A percentile compares a stretch with the other conserved stretches of the same genome.
Evolutionary conservation across 2,329 filamentous ascomycete species (phyloP).

Genomic region (Cordyceps pruinosa): DNA sequence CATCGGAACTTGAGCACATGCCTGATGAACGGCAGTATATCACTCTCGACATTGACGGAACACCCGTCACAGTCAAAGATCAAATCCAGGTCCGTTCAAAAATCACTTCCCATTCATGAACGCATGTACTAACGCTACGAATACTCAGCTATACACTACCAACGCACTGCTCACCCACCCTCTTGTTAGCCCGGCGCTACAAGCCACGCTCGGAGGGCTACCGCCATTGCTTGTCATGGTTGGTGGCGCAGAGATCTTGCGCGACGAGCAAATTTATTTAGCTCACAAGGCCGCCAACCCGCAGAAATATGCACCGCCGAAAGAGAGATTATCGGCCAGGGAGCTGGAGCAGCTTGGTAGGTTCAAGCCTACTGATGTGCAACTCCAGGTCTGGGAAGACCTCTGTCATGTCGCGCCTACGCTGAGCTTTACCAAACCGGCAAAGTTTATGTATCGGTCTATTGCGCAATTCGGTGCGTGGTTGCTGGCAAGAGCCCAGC

Average conservation of each 20-base stretch:
- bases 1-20: not conserved
- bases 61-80: slow-evolving; percentile 69
- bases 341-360: slow-evolving; percentile 53
- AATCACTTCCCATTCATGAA: not conserved
- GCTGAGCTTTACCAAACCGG: slow-evolving; percentile 90
- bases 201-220: slow-evolving; percentile 82
- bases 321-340: slow-evolving; percentile 55
- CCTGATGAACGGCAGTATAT: slow-evolving; percentile 33
- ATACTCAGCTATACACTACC: slow-evolving; percentile 58
- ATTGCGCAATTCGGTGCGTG: slow-evolving; percentile 91
- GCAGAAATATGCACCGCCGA: slow-evolving; percentile 62
- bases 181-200: slow-evolving; percentile 80
- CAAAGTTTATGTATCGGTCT: slow-evolving; percentile 91
- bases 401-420: slow-evolving; percentile 89
- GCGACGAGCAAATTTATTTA: slow-evolving; percentile 91
- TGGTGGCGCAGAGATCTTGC: slow-evolving; percentile 80
- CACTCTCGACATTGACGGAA: slow-evolving; percentile 63
- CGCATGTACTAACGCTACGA: not conserved
- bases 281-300: slow-evolving; percentile 93
- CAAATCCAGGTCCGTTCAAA: slow-evolving; percentile 72
- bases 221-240: slow-evolving; percentile 81
- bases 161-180: slow-evolving; percentile 84
- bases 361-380: slow-evolving; percentile 81
- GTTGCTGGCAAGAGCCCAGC: slow-evolving; percentile 77
- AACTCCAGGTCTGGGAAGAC: slow-evolving; percentile 94